These are phyloP conservation scores for Plenodomus biglobosus DNA, from an alignment of 2,329 filamentous ascomycete species.

Conservation along the genomic window DNA sequence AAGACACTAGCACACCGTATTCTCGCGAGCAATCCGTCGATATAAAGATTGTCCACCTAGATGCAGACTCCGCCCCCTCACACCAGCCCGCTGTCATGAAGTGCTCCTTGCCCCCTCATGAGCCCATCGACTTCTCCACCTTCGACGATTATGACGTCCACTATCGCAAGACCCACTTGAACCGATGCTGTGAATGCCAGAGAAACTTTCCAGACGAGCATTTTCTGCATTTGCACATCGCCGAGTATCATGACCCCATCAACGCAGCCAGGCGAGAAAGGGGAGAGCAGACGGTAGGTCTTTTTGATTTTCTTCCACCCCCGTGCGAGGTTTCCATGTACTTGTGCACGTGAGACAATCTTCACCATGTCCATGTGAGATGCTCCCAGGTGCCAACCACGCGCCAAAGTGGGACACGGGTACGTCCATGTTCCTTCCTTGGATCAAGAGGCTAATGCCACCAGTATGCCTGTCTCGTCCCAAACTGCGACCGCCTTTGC, in stretches of 20 bases:
- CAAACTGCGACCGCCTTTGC: constrained; percentile 83
- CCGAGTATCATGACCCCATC: constrained; percentile 87
- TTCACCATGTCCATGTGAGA: too few species aligned
- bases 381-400: background rate
- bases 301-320: constrained; percentile 2
- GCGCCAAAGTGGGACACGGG: constrained; percentile 1
- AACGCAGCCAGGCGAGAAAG: constrained; percentile 69
- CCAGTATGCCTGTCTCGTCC: constrained; percentile 85
- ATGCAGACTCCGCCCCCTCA: constrained; percentile 41
- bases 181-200: constrained; percentile 80
- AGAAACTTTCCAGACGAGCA: constrained; percentile 87
- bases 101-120: constrained; percentile 81
- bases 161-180: constrained; percentile 76
- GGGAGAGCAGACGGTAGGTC: constrained; percentile 80
- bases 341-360: background rate
- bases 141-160: constrained; percentile 86
- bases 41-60: constrained; percentile 58
- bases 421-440: constrained; percentile 6
- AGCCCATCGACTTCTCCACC: constrained; percentile 68
- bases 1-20: constrained; percentile 38
- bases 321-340: too few species aligned
- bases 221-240: constrained; percentile 79
- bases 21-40: constrained; percentile 31
- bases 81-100: constrained; percentile 60
- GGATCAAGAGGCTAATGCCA: constrained; percentile 9